phyloP scores from a whole-genome alignment of 495 filamentous ascomycete species.

The Penicillium canariense region DNA sequence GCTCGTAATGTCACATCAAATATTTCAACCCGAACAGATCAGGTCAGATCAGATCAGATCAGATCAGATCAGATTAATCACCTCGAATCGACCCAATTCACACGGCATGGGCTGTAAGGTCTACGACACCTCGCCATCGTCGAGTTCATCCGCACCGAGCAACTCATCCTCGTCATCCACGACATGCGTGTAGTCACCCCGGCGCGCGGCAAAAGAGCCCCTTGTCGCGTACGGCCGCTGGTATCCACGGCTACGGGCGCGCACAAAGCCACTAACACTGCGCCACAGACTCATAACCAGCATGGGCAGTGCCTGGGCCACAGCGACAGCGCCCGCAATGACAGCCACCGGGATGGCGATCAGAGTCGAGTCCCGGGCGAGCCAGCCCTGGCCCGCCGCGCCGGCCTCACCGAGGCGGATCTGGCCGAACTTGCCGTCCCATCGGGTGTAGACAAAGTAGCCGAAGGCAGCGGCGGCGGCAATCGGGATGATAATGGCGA shows the following conservation, averaged over 20 bases:
- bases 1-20: slow-evolving; percentile 34
- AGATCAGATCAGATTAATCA: not conserved
- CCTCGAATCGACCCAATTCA: no score
- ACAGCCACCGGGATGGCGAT: slow-evolving; percentile 76
- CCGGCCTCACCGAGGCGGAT: slow-evolving; percentile 75
- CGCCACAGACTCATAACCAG: slow-evolving; percentile 66
- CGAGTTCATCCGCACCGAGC: slow-evolving; percentile 85
- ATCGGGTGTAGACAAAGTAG: slow-evolving; percentile 83
- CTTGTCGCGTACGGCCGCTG: slow-evolving; percentile 75
- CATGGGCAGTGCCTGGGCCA: slow-evolving; percentile 71
- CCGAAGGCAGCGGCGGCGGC: slow-evolving; percentile 65
- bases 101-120: no score
- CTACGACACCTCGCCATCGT: slow-evolving; percentile 85
- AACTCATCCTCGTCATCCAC: slow-evolving; percentile 93
- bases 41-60: not conserved
- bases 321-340: slow-evolving; percentile 73
- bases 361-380: slow-evolving; percentile 62
- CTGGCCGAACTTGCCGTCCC: slow-evolving; percentile 85
- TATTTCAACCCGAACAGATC: slow-evolving; percentile 9
- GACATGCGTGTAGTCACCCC: slow-evolving; percentile 81
- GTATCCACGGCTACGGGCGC: slow-evolving; percentile 36
- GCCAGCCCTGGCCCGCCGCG: slow-evolving; percentile 41
- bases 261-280: slow-evolving; percentile 46
- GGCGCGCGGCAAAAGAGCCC: slow-evolving; percentile 77
- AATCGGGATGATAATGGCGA: slow-evolving; percentile 75